These are phyloP conservation scores for Crucihimalaya himalaica DNA, from an alignment of 345 rosid genomes.

Conservation along the genomic window DNA sequence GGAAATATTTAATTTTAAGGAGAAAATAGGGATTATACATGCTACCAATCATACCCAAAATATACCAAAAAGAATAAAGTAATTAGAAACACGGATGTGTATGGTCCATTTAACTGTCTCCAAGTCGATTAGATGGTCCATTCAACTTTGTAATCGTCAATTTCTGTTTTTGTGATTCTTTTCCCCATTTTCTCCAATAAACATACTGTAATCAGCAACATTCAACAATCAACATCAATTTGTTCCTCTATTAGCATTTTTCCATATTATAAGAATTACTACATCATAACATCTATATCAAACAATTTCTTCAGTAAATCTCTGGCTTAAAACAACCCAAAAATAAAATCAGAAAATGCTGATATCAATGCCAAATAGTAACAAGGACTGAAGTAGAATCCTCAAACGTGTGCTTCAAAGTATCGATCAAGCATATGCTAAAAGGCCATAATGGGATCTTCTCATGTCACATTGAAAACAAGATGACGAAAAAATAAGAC, in stretches of 20 bases:
- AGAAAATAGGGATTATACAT: too few relatives aligned
- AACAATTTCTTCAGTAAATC: not conserved
- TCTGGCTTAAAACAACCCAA: not conserved
- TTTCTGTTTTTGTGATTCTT: not conserved
- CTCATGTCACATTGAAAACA: slow-evolving; percentile 20
- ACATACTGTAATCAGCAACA: not conserved
- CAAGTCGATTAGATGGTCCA: not conserved
- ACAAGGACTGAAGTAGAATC: not conserved
- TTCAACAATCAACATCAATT: not conserved
- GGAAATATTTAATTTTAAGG: not conserved
- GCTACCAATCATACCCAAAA: too few relatives aligned
- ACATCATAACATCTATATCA: not conserved
- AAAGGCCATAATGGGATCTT: slow-evolving; percentile 23
- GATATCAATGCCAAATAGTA: not conserved
- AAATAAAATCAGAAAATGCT: not conserved
- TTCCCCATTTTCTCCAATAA: not conserved
- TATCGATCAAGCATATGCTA: slow-evolving; percentile 8
- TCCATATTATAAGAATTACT: too few relatives aligned
- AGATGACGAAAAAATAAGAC: not conserved
- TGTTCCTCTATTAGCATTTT: too few relatives aligned
- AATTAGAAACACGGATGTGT: not conserved
- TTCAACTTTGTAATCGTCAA: not conserved
- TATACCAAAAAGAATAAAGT: too few relatives aligned
- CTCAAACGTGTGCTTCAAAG: not conserved
- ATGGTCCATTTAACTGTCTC: not conserved